Percentiles rank a stretch among this genome's conserved stretches.
These are phyloP conservation scores for Boletus rubropictus DNA, from an alignment of 768 basidiomycete genomes.

Conservation along the genomic window DNA sequence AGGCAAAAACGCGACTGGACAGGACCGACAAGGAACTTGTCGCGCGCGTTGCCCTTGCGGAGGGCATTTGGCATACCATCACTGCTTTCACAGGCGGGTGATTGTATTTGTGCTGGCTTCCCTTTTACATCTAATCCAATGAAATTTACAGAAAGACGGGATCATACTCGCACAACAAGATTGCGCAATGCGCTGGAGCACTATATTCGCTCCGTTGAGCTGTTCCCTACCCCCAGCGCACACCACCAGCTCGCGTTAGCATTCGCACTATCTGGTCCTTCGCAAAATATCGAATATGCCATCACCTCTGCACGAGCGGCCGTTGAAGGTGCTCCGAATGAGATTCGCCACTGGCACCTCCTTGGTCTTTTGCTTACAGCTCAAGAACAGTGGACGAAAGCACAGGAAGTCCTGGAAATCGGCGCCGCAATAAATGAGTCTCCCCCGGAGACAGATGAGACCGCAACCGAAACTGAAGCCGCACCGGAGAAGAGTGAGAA, in stretches of 20 bases:
- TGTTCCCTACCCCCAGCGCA: constrained; percentile 48
- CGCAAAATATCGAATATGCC: constrained; percentile 63
- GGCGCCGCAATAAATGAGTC: constrained; percentile 58
- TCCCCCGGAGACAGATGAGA: constrained; percentile 30
- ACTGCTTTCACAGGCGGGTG: constrained; percentile 62
- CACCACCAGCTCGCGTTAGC: constrained; percentile 82
- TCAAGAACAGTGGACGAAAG: constrained; percentile 72
- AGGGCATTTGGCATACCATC: constrained; percentile 69
- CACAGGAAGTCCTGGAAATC: constrained; percentile 69
- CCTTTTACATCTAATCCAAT: background rate
- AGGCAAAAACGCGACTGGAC: constrained; percentile 53
- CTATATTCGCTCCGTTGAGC: constrained; percentile 44
- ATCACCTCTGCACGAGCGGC: constrained; percentile 62
- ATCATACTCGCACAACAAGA: constrained; percentile 50
- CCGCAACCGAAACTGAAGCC: constrained; percentile 20
- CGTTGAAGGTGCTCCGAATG: constrained; percentile 59
- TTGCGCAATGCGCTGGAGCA: constrained; percentile 52
- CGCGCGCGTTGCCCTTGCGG: constrained; percentile 58
- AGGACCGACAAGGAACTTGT: constrained; percentile 44
- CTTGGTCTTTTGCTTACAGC: constrained; percentile 78
- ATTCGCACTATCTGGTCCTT: constrained; percentile 55
- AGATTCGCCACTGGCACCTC: constrained; percentile 84
- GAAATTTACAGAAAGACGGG: constrained; percentile 53
- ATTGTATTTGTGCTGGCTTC: background rate
- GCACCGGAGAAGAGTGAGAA: constrained; percentile 10